Base-by-base conservation (phyloP, 1,284 basidiomycete species). In the Trichosporon sp. region DNA sequence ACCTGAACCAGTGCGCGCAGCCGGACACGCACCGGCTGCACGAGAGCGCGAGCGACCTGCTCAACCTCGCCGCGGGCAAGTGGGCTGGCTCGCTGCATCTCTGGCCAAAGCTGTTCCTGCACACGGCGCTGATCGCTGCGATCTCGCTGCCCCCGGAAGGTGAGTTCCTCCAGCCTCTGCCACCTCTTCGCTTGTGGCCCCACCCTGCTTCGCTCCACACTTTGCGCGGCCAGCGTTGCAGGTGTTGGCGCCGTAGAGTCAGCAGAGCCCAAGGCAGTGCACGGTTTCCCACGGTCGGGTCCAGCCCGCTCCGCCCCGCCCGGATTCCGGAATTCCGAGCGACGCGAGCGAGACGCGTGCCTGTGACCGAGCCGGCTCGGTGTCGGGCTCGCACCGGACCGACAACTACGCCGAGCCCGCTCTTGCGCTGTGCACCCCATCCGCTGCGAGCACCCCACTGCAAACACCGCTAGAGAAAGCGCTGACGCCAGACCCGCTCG, bases 81-180 rank as follows among this genome's bases (percentile, higher is more conserved):
- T 73, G 72, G 72, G 65, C 68, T 32, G 42, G 65, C 2, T 62
- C 53, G 3, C 70, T 73, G 18, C 70, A 68, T 53, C 53, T 71
- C 15, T 73, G 72, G 72, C 72, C 72, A 8, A 73, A 68, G 47
- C 65, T 73, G 31, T 71, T 73, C 35, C 60, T 69, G 12, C 70
- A 73, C 62, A 64, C 70, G 3, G 60, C 68, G 0, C 62, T 73
- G 7, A 68, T 73, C 18, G 72, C 72, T 0, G 68, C 70, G 1
- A 31, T 73, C 25, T 47, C 62, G 12, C 62, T 72, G 9, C 62
- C 68, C 8, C 58, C 56, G 1, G 68, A 73, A 2, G 70, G 69
- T 69, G 35, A 63, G 65, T 53, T n/a, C 18, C 12, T 15, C 21
- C 35, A 3, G 18, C 38, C 38, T n/a, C 15, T 6, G 11, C 18